Evolutionary conservation across 495 filamentous ascomycete genomes (phyloP).

Genomic region (Choiromyces venosus): DNA sequence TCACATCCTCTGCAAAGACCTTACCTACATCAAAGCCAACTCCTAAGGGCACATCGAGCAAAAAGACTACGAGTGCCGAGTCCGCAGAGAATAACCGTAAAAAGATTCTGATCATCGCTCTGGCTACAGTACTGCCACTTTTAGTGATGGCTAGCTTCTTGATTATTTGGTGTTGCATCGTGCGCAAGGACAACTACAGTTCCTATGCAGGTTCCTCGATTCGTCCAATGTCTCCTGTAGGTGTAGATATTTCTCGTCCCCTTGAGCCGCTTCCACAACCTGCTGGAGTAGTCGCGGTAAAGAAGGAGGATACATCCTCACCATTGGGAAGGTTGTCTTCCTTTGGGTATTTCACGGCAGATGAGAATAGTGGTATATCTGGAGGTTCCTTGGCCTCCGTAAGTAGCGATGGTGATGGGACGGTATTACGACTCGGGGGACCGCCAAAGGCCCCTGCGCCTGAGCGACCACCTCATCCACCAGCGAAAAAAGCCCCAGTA

Average conservation of each 20-base stretch:
- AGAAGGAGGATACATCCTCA: constrained; percentile 16
- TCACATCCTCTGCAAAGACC: not conserved
- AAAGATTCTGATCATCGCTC: constrained; percentile 33
- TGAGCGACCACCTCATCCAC: constrained; percentile 16
- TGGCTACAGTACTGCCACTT: constrained; percentile 33
- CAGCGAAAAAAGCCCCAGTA: constrained; percentile 6
- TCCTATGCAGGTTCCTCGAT: constrained; percentile 21
- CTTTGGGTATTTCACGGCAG: constrained; percentile 31
- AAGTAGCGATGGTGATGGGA: constrained; percentile 20
- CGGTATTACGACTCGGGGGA: constrained; percentile 21
- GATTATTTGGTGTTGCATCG: constrained; percentile 29
- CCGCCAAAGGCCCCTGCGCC: constrained; percentile 18
- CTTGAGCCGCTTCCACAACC: constrained; percentile 31
- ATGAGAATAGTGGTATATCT: constrained; percentile 27
- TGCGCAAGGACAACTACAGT: constrained; percentile 11
- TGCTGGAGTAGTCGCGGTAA: constrained; percentile 13
- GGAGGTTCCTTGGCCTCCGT: constrained; percentile 30
- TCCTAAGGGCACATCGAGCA: constrained; percentile 8
- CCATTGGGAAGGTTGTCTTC: constrained; percentile 27
- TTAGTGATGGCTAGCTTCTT: constrained; percentile 33
- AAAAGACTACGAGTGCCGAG: constrained; percentile 11
- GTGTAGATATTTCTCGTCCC: constrained; percentile 30
- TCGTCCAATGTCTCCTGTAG: constrained; percentile 23
- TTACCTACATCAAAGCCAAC: constrained; percentile 2
- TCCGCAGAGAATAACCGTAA: constrained; percentile 22